phyloP scores from a whole-genome alignment of 108 stramenopile genomes.

The Mediolabrus comicus region DNA sequence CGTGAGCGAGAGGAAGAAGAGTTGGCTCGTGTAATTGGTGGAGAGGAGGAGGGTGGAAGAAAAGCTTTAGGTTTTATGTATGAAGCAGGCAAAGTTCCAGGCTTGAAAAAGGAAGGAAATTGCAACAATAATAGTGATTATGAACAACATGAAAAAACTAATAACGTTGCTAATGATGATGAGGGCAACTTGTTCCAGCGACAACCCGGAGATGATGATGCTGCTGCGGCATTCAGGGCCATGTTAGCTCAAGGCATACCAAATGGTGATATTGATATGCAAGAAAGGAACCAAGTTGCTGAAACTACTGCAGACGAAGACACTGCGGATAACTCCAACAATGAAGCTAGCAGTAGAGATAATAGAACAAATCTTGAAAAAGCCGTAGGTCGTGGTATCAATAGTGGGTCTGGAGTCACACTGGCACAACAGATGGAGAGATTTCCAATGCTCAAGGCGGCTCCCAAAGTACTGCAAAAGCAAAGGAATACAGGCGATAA shows the following conservation, averaged over 20 bases:
- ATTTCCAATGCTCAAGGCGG: slow-evolving; percentile 81
- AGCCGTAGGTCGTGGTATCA: slow-evolving; percentile 68
- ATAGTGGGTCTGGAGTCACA: slow-evolving; percentile 43
- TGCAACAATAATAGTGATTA: slow-evolving; percentile 1
- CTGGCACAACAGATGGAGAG: slow-evolving; percentile 74
- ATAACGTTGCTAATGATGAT: not conserved
- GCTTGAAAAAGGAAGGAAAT: slow-evolving; percentile 37
- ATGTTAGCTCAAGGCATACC: slow-evolving; percentile 56
- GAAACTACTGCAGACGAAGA: not conserved
- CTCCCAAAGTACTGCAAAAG: slow-evolving; percentile 66
- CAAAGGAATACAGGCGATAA: slow-evolving; percentile 10
- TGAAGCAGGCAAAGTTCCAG: slow-evolving; percentile 61
- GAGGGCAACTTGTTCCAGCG: slow-evolving; percentile 30
- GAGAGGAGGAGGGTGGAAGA: slow-evolving; percentile 59
- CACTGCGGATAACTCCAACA: not conserved
- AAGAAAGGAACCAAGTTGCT: not conserved
- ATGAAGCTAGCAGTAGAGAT: slow-evolving; percentile 12
- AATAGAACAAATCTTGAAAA: slow-evolving; percentile 66
- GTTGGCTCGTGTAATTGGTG: slow-evolving; percentile 55
- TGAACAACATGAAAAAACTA: not conserved
- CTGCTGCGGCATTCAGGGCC: slow-evolving; percentile 79
- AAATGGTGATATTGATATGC: not conserved
- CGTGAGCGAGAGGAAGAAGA: slow-evolving; percentile 85
- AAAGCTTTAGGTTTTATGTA: slow-evolving; percentile 83
- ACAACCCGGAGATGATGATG: slow-evolving; percentile 80